Conservation (phyloP, 208 protist species). For the Trypanosoma grayi region DNA sequence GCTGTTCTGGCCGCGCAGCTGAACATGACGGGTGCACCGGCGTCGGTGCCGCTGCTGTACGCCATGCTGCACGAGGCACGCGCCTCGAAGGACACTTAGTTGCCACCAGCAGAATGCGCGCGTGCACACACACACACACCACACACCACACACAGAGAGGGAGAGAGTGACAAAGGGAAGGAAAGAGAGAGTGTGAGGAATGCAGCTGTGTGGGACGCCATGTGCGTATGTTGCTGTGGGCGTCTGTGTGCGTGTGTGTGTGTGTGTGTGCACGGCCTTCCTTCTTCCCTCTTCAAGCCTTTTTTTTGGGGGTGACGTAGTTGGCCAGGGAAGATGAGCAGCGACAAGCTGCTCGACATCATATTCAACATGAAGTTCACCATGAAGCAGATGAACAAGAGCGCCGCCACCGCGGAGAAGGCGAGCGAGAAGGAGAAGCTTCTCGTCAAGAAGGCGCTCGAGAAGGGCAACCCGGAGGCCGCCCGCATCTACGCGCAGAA, state of each 20-base stretch:
- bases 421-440: conserved; percentile 91
- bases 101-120: not conserved
- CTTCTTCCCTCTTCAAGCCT: not conserved
- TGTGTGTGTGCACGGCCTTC: too few relatives aligned
- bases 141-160: too few relatives aligned
- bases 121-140: not conserved
- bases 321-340: conserved; percentile 43
- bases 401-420: conserved; percentile 82
- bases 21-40: conserved; percentile 67
- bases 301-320: not conserved
- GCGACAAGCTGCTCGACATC: conserved; percentile 85
- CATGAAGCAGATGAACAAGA: conserved; percentile 93
- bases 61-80: conserved; percentile 77
- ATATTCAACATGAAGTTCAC: conserved; percentile 97
- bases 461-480: conserved; percentile 96
- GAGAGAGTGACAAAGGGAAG: not conserved
- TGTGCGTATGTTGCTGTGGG: too few relatives aligned
- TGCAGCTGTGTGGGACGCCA: too few relatives aligned
- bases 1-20: conserved; percentile 72
- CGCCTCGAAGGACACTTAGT: conserved; percentile 35
- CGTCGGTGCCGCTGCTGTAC: conserved; percentile 73
- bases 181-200: not conserved
- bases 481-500: conserved; percentile 99
- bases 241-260: too few relatives aligned
- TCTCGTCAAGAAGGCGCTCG: conserved; percentile 94